Conservation (phyloP, 2,329 filamentous ascomycete species). For the Xylariaceae sp. region DNA sequence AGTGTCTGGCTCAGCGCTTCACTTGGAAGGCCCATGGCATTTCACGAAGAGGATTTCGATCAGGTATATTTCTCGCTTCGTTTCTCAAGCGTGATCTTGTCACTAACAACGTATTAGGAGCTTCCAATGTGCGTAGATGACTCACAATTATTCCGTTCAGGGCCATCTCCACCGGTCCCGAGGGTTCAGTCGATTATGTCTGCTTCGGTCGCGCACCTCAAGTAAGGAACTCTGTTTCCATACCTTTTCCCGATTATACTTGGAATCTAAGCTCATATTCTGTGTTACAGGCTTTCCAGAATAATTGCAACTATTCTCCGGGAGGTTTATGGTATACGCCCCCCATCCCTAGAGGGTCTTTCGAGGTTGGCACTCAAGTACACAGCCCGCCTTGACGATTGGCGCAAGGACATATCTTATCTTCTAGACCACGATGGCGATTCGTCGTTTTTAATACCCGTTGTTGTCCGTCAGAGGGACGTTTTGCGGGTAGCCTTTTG, state of each 20-base stretch:
- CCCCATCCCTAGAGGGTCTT: slow-evolving; percentile 23
- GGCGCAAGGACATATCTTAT: slow-evolving; percentile 18
- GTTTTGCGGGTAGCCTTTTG: slow-evolving; percentile 38
- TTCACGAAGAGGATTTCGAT: slow-evolving; percentile 8
- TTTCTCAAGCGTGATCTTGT: no score
- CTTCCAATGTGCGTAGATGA: slow-evolving; percentile 2
- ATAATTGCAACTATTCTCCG: slow-evolving; percentile 33
- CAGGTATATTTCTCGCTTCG: neutral
- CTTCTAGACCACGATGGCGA: no score
- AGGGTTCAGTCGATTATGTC: slow-evolving; percentile 27
- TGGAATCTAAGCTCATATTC: no score
- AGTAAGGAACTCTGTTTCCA: slow-evolving; percentile 25
- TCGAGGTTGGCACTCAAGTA: slow-evolving; percentile 24
- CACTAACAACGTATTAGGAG: neutral
- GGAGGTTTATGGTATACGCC: slow-evolving; percentile 32
- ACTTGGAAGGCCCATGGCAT: slow-evolving; percentile 5
- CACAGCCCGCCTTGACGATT: slow-evolving; percentile 28
- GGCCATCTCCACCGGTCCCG: no score
- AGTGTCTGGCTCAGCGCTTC: slow-evolving; percentile 2
- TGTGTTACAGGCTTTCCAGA: slow-evolving; percentile 13
- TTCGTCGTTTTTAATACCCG: no score
- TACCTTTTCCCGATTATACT: no score
- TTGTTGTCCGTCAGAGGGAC: slow-evolving; percentile 30
- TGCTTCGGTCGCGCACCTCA: slow-evolving; percentile 31
- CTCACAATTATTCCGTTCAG: neutral